Evolutionary conservation across 2,329 filamentous ascomycete species (phyloP).

Genomic region (Elsinoe perseae): DNA sequence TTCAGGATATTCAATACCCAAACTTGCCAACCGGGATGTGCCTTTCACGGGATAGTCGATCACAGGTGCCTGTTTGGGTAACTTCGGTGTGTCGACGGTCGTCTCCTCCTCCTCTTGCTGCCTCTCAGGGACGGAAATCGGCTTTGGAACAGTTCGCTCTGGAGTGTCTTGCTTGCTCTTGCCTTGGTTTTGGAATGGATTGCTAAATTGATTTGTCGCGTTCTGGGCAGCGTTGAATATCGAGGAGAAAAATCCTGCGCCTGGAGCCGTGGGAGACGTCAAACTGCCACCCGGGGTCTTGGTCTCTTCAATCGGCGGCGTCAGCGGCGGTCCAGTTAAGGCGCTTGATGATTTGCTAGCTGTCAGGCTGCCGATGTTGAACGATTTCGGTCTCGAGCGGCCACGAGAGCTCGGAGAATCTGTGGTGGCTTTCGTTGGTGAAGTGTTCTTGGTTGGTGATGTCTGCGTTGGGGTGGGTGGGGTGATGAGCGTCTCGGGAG

Average conservation of each 20-base stretch:
- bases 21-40: neutral
- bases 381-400: conserved; percentile 10
- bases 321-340: conserved; percentile 58
- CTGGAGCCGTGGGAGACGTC: conserved; percentile 37
- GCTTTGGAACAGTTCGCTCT: conserved; percentile 22
- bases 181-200: conserved; percentile 62
- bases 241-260: conserved; percentile 76
- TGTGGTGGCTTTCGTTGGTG: conserved; percentile 36
- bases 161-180: conserved; percentile 35
- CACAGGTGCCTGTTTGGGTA: conserved; percentile 16
- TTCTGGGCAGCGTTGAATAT: conserved; percentile 90
- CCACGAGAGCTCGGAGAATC: neutral
- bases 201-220: conserved; percentile 69
- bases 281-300: conserved; percentile 51
- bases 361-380: conserved; percentile 14
- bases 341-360: conserved; percentile 67
- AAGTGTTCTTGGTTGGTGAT: conserved; percentile 20
- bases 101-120: neutral
- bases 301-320: conserved; percentile 67
- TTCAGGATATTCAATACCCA: conserved; percentile 40
- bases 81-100: conserved; percentile 17
- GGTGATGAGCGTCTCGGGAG: conserved; percentile 53
- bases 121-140: conserved; percentile 13
- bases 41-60: conserved; percentile 10
- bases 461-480: conserved; percentile 54